phyloP scores from a whole-genome alignment of 208 protist species.

The Leishmania gerbilli region DNA sequence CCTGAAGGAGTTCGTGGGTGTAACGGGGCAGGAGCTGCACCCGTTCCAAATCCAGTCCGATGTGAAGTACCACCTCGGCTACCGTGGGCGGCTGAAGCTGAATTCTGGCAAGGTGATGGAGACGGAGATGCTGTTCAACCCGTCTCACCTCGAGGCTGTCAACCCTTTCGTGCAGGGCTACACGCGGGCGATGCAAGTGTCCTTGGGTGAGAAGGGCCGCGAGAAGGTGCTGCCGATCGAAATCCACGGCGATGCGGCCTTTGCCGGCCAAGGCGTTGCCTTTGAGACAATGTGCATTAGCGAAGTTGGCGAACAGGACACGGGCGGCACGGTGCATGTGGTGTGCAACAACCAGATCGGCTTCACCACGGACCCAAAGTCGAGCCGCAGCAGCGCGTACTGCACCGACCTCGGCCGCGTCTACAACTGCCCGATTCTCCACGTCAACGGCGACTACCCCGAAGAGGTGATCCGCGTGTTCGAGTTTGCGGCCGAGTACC shows the following conservation, averaged over 20 bases:
- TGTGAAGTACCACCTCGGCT: conserved; percentile 99
- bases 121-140: conserved; percentile 97
- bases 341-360: conserved; percentile 99
- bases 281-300: conserved; percentile 97
- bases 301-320: conserved; percentile 92
- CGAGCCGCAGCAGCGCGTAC: conserved; percentile 96
- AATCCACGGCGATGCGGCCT: conserved; percentile 99
- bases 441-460: conserved; percentile 98
- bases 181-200: conserved; percentile 94
- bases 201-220: conserved; percentile 48
- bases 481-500: conserved; percentile 93
- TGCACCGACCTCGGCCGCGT: conserved; percentile 97
- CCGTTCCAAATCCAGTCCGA: conserved; percentile 96
- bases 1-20: conserved; percentile 91
- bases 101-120: conserved; percentile 84
- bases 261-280: conserved; percentile 97
- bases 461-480: conserved; percentile 94
- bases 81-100: conserved; percentile 63
- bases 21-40: conserved; percentile 64
- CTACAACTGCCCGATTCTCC: conserved; percentile 95
- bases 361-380: conserved; percentile 98
- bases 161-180: conserved; percentile 98
- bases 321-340: conserved; percentile 98
- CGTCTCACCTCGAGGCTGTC: conserved; percentile 99
- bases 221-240: conserved; percentile 88